Evolutionary conservation across 352 stramenopile genomes (phyloP).

Genomic region (Hyaloperonospora brassicae): DNA sequence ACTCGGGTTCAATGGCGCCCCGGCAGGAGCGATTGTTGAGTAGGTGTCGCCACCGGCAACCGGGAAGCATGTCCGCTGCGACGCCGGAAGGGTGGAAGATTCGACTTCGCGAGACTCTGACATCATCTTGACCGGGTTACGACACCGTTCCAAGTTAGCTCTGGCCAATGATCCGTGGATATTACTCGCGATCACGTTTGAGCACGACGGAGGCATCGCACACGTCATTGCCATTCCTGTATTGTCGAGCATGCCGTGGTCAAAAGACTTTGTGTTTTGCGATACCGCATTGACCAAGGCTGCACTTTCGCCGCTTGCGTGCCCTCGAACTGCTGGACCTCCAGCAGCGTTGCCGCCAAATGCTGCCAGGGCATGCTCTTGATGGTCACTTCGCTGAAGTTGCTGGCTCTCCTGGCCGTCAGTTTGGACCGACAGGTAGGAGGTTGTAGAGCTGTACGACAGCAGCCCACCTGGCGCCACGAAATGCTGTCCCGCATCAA

Average conservation of each 20-base stretch:
- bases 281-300: slow-evolving; percentile 13
- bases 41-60: slow-evolving; percentile 20
- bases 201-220: slow-evolving; percentile 6
- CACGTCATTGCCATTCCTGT: slow-evolving; percentile 7
- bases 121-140: not conserved
- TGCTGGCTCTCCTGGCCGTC: slow-evolving; percentile 12
- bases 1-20: slow-evolving; percentile 1
- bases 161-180: slow-evolving; percentile 19
- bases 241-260: slow-evolving; percentile 22
- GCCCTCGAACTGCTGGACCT: not conserved
- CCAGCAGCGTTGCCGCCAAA: slow-evolving; percentile 8
- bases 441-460: slow-evolving; percentile 19
- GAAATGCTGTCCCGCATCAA: slow-evolving; percentile 7
- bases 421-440: slow-evolving; percentile 10
- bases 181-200: slow-evolving; percentile 23
- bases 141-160: slow-evolving; percentile 3
- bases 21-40: slow-evolving; percentile 26
- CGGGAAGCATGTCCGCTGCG: slow-evolving; percentile 34
- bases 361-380: slow-evolving; percentile 11
- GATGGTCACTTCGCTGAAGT: slow-evolving; percentile 7
- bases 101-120: slow-evolving; percentile 1
- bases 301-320: slow-evolving; percentile 8
- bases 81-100: not conserved
- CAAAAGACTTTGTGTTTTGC: slow-evolving; percentile 7
- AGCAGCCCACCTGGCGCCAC: slow-evolving; percentile 30